Base-by-base conservation (phyloP, 768 basidiomycete genomes). In the Termitomyces sp. region DNA sequence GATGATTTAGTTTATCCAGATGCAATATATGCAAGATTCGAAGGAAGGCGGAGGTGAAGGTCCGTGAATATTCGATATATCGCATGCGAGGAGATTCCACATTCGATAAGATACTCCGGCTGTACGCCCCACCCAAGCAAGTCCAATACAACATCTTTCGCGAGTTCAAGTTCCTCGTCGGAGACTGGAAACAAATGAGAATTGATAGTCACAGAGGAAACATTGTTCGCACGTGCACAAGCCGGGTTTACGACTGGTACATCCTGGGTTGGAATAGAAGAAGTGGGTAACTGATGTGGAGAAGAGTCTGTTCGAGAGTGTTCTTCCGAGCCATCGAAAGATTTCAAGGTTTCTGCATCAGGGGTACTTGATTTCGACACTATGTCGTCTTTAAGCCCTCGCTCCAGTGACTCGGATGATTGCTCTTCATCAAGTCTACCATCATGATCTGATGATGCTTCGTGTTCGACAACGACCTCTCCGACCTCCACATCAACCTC, bases 81-180 rank as follows among this genome's bases (percentile, higher is more conserved):
- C 9, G 68, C 71, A 32, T 70, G 70, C 15, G 71, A 66, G 31
- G 81, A 80, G 36, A 85, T 71, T 5, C 81, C 81, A 20, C 66
- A 73, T 15, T 77, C 74, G 50, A 83, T 66, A 7, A 83, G 74
- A 65, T 82, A 80, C 68, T 83, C 80, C 1, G 81, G 78, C 5
- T 73, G 67, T 31, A 84, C 81, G 29, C 81, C 81, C 81, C 82
- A 83, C 12, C 83, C 81, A 7, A 84, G 72, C n/a, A 85, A 73
- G 66, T 84, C 83, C 34, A 83, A 75, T n/a, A 85, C 78, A 37
- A 82, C 70, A 15, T 69, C 69, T 63, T 82, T 82, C 50, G 81
- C 80, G 17, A 67, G 70, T 34, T 79, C 74, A 51, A 81, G 71
- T 20, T 82, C 76, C 43, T 74, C 73, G 47, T 68, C 68, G 12